Conservation (phyloP, 2,329 filamentous ascomycete genomes). For the Onygenales sp. region DNA sequence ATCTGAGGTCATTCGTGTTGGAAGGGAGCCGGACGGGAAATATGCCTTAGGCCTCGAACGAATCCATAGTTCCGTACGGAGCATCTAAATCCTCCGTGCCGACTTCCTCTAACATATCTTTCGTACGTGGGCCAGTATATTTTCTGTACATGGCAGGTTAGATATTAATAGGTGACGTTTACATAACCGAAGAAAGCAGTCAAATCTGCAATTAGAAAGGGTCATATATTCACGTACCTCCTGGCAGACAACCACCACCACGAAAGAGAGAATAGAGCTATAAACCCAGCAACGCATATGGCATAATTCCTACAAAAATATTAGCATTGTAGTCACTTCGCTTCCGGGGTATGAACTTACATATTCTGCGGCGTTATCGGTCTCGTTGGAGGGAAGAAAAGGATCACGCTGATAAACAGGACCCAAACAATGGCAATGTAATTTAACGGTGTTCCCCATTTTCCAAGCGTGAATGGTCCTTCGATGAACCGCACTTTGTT, state of each 20-base stretch:
- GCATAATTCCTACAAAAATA: slow-evolving; percentile 36
- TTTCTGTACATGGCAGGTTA: slow-evolving; percentile 29
- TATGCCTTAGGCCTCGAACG: slow-evolving; percentile 5
- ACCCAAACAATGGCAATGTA: slow-evolving; percentile 52
- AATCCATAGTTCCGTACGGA: slow-evolving; percentile 1
- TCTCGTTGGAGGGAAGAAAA: slow-evolving; percentile 43
- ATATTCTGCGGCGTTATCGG: slow-evolving; percentile 43
- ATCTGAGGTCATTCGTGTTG: not conserved
- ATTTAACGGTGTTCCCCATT: slow-evolving; percentile 47
- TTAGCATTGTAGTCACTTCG: slow-evolving; percentile 1
- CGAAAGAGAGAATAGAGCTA: slow-evolving; percentile 40
- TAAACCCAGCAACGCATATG: slow-evolving; percentile 36
- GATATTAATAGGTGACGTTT: not conserved
- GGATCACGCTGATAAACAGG: slow-evolving; percentile 51
- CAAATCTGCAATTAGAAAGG: not conserved
- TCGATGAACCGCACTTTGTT: slow-evolving; percentile 44
- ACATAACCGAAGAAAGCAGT: not conserved
- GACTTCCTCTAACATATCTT: slow-evolving; percentile 35
- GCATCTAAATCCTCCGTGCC: slow-evolving; percentile 21
- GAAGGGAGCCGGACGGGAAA: not conserved
- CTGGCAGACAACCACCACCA: slow-evolving; percentile 40
- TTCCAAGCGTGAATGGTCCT: slow-evolving; percentile 49
- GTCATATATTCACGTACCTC: slow-evolving; percentile 18
- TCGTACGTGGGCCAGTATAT: slow-evolving; percentile 51
- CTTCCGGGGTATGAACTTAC: slow-evolving; percentile 18